phyloP scores from a whole-genome alignment of 1,139 yeast species.

The Yamadazyma friedrichii region DNA sequence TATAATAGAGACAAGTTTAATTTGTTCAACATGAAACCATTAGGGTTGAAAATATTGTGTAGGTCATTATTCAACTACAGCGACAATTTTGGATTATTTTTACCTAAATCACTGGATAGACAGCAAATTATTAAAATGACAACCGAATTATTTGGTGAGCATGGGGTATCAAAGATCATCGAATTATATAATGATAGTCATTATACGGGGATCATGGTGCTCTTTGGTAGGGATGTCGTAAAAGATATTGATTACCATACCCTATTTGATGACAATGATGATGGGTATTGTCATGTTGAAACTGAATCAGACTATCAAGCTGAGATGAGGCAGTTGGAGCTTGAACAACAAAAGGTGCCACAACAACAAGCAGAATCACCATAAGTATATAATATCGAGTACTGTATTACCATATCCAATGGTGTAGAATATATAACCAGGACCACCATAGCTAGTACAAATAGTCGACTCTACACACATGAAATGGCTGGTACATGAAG shows the following conservation, averaged over 20 bases:
- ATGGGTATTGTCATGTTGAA: conserved; percentile 1
- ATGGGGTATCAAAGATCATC: conserved; percentile 38
- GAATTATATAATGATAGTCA: conserved; percentile 42
- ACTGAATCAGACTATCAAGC: conserved; percentile 6
- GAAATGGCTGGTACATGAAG: background rate
- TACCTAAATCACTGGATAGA: conserved; percentile 71
- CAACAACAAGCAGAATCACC: too few species aligned
- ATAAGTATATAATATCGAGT: too few species aligned
- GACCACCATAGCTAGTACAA: too few species aligned
- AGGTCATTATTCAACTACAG: conserved; percentile 41
- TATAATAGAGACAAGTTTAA: conserved; percentile 54
- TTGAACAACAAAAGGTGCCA: background rate
- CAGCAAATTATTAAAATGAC: conserved; percentile 55
- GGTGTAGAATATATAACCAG: too few species aligned
- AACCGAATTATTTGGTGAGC: conserved; percentile 43
- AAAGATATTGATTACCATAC: conserved; percentile 11
- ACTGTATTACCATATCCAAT: too few species aligned
- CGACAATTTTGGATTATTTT: conserved; percentile 60
- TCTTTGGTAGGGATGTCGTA: conserved; percentile 47
- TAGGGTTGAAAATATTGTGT: conserved; percentile 46
- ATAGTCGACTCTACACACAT: too few species aligned
- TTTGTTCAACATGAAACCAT: conserved; percentile 43
- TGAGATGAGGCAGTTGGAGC: background rate
- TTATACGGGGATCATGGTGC: conserved; percentile 54
- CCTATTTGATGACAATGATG: conserved; percentile 1